Evolutionary conservation across 1,139 yeast genomes (phyloP).

Genomic region (Arxiozyma telluris): DNA sequence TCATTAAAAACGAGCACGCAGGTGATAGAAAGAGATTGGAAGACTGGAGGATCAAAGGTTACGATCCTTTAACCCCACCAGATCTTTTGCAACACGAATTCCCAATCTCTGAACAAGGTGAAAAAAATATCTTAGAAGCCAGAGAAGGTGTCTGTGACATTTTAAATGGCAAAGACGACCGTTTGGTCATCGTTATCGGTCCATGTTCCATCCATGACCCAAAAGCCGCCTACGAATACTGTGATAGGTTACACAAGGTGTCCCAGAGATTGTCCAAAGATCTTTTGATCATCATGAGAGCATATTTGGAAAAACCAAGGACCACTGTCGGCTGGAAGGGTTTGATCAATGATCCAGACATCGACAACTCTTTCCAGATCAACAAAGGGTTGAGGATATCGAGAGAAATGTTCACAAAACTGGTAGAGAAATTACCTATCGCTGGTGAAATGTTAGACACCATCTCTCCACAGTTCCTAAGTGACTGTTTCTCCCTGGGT

Average conservation of each 20-base stretch:
- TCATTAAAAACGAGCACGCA: constrained; percentile 69
- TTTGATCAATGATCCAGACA: constrained; percentile 91
- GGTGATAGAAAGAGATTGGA: constrained; percentile 79
- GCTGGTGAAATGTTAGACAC: constrained; percentile 98
- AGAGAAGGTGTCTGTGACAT: constrained; percentile 68
- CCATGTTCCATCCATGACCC: constrained; percentile 98
- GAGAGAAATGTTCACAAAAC: constrained; percentile 73
- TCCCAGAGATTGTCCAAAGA: constrained; percentile 63
- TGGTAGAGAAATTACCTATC: constrained; percentile 78
- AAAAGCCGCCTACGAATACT: constrained; percentile 83
- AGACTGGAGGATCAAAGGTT: constrained; percentile 92
- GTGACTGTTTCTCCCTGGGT: constrained; percentile 85
- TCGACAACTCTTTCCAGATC: constrained; percentile 87
- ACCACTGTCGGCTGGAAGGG: constrained; percentile 99
- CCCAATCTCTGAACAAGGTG: constrained; percentile 57
- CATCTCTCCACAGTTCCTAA: constrained; percentile 85
- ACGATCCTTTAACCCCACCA: constrained; percentile 92
- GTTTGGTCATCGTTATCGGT: constrained; percentile 77
- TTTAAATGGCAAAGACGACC: constrained; percentile 68
- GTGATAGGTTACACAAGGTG: constrained; percentile 50
- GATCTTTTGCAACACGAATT: constrained; percentile 85
- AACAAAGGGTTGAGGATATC: constrained; percentile 89
- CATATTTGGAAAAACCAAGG: constrained; percentile 95
- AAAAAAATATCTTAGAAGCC: constrained; percentile 58
- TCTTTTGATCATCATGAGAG: constrained; percentile 87